Base-by-base conservation (phyloP, 108 stramenopile genomes). In the Cyclotella choctawhatcheeana region DNA sequence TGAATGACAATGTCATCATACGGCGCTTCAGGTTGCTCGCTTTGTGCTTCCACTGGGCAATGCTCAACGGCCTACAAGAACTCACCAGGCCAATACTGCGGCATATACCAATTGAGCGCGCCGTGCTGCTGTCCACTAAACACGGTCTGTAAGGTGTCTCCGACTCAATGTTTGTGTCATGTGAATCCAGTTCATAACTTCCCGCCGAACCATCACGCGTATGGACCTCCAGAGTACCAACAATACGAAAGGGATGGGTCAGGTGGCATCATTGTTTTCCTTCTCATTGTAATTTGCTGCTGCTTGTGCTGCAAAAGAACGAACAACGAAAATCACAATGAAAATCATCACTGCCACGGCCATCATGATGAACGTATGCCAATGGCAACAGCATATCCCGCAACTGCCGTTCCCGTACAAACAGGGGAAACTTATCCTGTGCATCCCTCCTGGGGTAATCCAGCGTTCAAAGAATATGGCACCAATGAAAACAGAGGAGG, bases 71-170 rank as follows among this genome's bases (percentile, higher is more conserved):
- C 78, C 47, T 79, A 73, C 37, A 63, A 74, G 33, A 62, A 45
- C 32, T 67, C 72, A 8, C 78, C 78, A 10, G 72, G 78, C n/a
- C 72, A 79, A 60, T 79, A 55, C 43, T 79, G 78, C 56, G 78
- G 78, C 6, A 27, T n/a, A n/a, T n/a, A n/a, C n/a, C n/a, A n/a
- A n/a, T n/a, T n/a, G 0, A 62, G 68, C 17, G 53, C 59, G 37
- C 78, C 72, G 4, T 79, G 78, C 44, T 79, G 78, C 59, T 79
- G 78, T 24, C 78, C 78, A 0, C 31, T 77, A 14, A 47, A 50
- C 5, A n/a, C 50, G 18, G 67, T 51, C 2, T 77, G 76, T 67
- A 69, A 63, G 2, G 43, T 77, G 25, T 61, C 76, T 5, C 59
- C 67, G 1, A 64, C 76, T 31, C 76, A 77, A 31, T 77, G 76